A percentile compares a stretch with the other conserved stretches of the same genome.
Conservation (phyloP, 148 eudicot species). For the Persicaria tinctoria region DNA sequence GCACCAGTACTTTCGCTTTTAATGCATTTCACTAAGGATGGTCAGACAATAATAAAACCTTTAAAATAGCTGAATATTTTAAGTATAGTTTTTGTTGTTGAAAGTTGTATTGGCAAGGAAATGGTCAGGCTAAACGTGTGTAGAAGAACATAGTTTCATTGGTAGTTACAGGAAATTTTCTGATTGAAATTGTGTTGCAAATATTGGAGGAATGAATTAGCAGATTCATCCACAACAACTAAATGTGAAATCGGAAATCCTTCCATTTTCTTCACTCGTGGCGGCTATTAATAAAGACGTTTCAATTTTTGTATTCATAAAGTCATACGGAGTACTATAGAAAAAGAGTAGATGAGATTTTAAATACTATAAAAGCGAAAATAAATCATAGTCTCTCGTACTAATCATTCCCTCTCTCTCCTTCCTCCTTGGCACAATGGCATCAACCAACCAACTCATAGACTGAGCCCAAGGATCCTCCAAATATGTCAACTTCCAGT, state of each 20-base stretch:
- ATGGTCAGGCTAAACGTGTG: not conserved
- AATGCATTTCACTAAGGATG: too few species aligned
- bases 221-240: too few species aligned
- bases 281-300: too few species aligned
- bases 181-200: not conserved
- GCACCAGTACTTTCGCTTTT: too few species aligned
- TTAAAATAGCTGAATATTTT: too few species aligned
- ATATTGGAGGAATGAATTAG: not conserved
- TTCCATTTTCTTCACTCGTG: not conserved
- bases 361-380: not conserved
- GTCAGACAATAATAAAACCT: too few species aligned
- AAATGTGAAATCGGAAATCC: not conserved
- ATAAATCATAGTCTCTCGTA: not conserved
- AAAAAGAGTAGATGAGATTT: too few species aligned
- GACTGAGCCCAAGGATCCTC: not conserved
- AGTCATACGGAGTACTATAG: too few species aligned
- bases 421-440: not conserved
- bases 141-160: not conserved
- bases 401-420: not conserved
- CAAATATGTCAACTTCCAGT: slow-evolving; percentile 1
- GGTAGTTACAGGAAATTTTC: not conserved
- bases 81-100: not conserved
- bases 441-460: not conserved
- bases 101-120: not conserved
- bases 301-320: too few species aligned